Evolutionary conservation across 495 filamentous ascomycete species (phyloP).

Genomic region (Hypoxylon lienhwacheense): DNA sequence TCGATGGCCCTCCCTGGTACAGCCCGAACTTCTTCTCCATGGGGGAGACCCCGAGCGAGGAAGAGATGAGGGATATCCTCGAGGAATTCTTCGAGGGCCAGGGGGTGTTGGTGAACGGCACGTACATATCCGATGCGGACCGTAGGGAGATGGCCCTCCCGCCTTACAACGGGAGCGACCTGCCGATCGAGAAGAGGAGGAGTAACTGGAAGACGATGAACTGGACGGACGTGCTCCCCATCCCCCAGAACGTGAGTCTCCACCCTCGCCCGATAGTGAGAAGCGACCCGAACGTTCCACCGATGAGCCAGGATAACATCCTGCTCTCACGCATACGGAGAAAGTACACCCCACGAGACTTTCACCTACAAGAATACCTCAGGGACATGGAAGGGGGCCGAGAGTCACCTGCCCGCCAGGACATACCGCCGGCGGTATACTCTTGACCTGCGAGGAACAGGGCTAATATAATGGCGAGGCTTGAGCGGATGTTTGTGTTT

Average conservation of each 20-base stretch:
- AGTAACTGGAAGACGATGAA: slow-evolving; percentile 6
- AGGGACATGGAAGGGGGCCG: too few relatives aligned
- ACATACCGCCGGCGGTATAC: background rate
- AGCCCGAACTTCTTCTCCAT: slow-evolving; percentile 32
- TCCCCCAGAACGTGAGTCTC: slow-evolving; percentile 16
- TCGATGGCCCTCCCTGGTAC: slow-evolving; percentile 27
- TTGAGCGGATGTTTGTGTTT: too few relatives aligned
- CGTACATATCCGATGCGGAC: slow-evolving; percentile 1
- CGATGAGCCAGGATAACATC: background rate
- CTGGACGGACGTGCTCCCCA: slow-evolving; percentile 23
- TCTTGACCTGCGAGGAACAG: too few relatives aligned
- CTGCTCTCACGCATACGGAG: too few relatives aligned
- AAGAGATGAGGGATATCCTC: slow-evolving; percentile 19
- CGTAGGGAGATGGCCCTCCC: slow-evolving; percentile 15
- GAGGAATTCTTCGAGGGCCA: slow-evolving; percentile 17
- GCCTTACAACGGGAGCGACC: slow-evolving; percentile 22
- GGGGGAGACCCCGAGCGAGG: background rate
- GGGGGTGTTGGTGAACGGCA: slow-evolving; percentile 7
- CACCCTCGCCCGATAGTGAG: too few relatives aligned
- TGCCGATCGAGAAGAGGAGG: slow-evolving; percentile 2
- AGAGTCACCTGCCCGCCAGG: background rate
- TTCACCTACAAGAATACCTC: too few relatives aligned
- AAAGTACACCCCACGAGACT: too few relatives aligned
- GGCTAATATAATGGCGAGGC: too few relatives aligned
- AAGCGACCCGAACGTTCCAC: background rate